phyloP scores from a whole-genome alignment of 2,329 filamentous ascomycete species.

The Akanthomyces uredinophilus region DNA sequence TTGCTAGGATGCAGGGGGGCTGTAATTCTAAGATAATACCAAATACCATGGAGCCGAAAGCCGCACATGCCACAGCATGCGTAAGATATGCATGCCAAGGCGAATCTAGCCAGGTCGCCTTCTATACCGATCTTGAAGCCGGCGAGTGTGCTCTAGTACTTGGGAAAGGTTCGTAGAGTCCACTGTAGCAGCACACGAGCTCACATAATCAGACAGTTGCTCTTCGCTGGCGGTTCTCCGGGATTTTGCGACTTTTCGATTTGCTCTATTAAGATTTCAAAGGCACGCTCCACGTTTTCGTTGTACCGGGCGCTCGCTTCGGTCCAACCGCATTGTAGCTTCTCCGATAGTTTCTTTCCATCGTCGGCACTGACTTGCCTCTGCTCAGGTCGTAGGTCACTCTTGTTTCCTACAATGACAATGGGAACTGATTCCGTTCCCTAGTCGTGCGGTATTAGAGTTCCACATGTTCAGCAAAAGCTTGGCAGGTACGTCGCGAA shows the following conservation, averaged over 20 bases:
- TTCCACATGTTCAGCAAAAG: neutral
- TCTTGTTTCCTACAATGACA: slow-evolving; percentile 96
- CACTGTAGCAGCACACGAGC: neutral
- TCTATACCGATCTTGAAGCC: neutral
- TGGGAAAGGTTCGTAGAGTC: neutral
- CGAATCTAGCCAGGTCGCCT: neutral
- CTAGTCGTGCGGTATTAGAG: slow-evolving; percentile 36
- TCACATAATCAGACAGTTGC: slow-evolving; percentile 85
- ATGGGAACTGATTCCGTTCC: slow-evolving; percentile 90
- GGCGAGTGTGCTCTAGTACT: neutral
- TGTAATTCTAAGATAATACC: neutral
- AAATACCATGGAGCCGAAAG: neutral
- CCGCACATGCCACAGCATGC: neutral
- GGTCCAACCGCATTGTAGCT: slow-evolving; percentile 88
- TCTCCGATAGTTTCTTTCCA: slow-evolving; percentile 76
- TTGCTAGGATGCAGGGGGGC: neutral
- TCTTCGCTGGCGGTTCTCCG: slow-evolving; percentile 70
- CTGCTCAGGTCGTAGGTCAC: slow-evolving; percentile 86
- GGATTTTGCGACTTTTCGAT: slow-evolving; percentile 94
- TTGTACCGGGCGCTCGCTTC: slow-evolving; percentile 93
- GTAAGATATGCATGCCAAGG: neutral
- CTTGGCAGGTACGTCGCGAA: slow-evolving; percentile 14
- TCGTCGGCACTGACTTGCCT: slow-evolving; percentile 84
- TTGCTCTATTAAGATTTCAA: slow-evolving; percentile 89
- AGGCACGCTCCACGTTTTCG: slow-evolving; percentile 87